phyloP scores from a whole-genome alignment of 768 basidiomycete species.

The Pisolithus orientalis region DNA sequence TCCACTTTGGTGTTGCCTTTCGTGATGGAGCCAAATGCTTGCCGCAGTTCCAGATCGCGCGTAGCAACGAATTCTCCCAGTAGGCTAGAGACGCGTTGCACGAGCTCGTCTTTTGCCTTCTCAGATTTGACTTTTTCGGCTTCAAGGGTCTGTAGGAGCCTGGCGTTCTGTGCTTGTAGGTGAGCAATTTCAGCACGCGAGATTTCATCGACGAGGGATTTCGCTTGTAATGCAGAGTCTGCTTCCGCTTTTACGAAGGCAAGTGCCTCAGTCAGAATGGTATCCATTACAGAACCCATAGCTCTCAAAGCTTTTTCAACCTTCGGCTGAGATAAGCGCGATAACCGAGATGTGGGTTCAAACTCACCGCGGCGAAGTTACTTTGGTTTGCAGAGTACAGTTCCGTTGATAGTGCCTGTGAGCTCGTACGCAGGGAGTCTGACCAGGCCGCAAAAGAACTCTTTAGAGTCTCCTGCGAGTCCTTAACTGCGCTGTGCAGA shows the following conservation, averaged over 20 bases:
- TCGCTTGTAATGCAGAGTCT: slow-evolving; percentile 43
- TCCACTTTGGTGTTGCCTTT: slow-evolving; percentile 53
- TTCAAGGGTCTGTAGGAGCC: slow-evolving; percentile 54
- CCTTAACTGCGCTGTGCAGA: slow-evolving; percentile 44
- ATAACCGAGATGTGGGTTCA: background rate
- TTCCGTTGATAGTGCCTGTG: slow-evolving; percentile 41
- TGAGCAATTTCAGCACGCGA: slow-evolving; percentile 50
- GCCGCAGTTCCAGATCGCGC: slow-evolving; percentile 59
- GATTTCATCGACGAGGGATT: slow-evolving; percentile 40
- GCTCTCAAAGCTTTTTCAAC: slow-evolving; percentile 54
- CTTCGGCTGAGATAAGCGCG: slow-evolving; percentile 15
- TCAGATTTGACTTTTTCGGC: slow-evolving; percentile 62
- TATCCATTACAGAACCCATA: slow-evolving; percentile 55
- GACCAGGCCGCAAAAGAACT: slow-evolving; percentile 51
- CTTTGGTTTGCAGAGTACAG: slow-evolving; percentile 37
- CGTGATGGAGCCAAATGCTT: slow-evolving; percentile 47
- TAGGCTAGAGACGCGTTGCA: slow-evolving; percentile 69
- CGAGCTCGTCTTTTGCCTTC: slow-evolving; percentile 62
- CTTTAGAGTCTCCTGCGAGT: slow-evolving; percentile 49
- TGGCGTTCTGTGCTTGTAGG: slow-evolving; percentile 65
- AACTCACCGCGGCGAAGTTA: slow-evolving; percentile 41
- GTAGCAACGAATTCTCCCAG: slow-evolving; percentile 64
- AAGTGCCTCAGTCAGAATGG: slow-evolving; percentile 50
- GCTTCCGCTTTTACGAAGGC: slow-evolving; percentile 52
- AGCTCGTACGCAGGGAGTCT: slow-evolving; percentile 42